Percentiles rank a stretch among this genome's conserved stretches.
Evolutionary conservation across 2,329 filamentous ascomycete species (phyloP).

Genomic region (Escovopsis sp.): DNA sequence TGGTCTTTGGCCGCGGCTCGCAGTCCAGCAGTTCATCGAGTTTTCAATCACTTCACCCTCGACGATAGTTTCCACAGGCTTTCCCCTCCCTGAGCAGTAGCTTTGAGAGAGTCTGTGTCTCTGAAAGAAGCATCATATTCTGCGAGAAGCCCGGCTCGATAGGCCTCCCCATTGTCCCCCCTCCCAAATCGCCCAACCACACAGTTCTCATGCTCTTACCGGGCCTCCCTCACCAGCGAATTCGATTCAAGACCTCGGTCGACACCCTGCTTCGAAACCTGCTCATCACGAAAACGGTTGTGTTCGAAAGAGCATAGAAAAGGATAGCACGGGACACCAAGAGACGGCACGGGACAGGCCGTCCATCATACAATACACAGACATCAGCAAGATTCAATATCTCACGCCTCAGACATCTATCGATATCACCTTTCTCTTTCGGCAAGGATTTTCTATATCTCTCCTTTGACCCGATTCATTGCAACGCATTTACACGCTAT

Average conservation of each 20-base stretch:
- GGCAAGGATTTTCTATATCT: too few species aligned
- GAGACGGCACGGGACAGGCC: too few species aligned
- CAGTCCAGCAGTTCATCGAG: slow-evolving; percentile 81
- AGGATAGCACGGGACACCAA: not conserved
- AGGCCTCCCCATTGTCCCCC: slow-evolving; percentile 8
- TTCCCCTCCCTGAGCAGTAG: slow-evolving; percentile 28
- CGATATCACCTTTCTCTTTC: not conserved
- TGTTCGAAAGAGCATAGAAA: not conserved
- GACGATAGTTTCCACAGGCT: slow-evolving; percentile 52
- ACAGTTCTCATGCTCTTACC: too few species aligned
- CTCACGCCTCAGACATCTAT: not conserved
- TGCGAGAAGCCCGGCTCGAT: slow-evolving; percentile 14
- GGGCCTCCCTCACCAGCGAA: too few species aligned
- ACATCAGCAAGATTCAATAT: too few species aligned
- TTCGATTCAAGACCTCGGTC: too few species aligned
- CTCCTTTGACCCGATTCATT: too few species aligned
- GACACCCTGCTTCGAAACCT: not conserved
- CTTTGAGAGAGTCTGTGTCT: slow-evolving; percentile 24
- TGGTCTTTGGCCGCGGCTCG: slow-evolving; percentile 36
- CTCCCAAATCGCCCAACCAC: not conserved
- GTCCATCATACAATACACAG: too few species aligned
- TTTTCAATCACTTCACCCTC: slow-evolving; percentile 32
- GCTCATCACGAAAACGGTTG: not conserved
- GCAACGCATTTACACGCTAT: not conserved
- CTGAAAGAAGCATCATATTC: slow-evolving; percentile 17